Evolutionary conservation across 148 eudicot genomes (phyloP).

Genomic region (Heliamphora exappendiculata): DNA sequence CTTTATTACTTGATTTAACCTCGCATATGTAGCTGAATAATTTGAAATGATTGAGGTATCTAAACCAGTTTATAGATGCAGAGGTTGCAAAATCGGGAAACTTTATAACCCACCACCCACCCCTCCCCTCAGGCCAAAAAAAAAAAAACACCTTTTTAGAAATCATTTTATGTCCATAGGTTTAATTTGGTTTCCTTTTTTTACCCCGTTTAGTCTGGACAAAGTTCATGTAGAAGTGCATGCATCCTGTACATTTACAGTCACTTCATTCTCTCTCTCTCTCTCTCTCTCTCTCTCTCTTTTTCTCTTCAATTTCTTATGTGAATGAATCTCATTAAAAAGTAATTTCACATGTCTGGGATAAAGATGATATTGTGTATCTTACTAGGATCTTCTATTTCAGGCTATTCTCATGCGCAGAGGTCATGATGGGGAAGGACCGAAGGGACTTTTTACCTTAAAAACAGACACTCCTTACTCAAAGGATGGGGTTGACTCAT

Average conservation of each 20-base stretch:
- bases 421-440: slow-evolving; percentile 30
- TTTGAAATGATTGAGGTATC: neutral
- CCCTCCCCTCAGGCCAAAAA: too few relatives aligned
- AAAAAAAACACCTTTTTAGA: neutral
- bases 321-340: neutral
- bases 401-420: slow-evolving; percentile 68
- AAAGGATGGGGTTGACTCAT: slow-evolving; percentile 16
- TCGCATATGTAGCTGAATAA: neutral
- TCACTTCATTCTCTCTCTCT: neutral
- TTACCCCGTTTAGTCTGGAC: neutral
- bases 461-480: slow-evolving; percentile 22
- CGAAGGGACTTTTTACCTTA: slow-evolving; percentile 50
- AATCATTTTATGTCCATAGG: neutral
- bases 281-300: neutral
- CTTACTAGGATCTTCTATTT: slow-evolving; percentile 15
- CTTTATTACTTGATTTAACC: neutral
- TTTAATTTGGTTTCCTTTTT: neutral
- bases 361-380: neutral
- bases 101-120: neutral
- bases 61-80: neutral
- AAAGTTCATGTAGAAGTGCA: neutral
- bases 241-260: neutral
- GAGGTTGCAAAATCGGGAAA: neutral
- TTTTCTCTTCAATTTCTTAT: neutral
- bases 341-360: neutral